Evolutionary conservation across 2,329 filamentous ascomycete species (phyloP).

Genomic region (Pyrenophora tritici-repentis): DNA sequence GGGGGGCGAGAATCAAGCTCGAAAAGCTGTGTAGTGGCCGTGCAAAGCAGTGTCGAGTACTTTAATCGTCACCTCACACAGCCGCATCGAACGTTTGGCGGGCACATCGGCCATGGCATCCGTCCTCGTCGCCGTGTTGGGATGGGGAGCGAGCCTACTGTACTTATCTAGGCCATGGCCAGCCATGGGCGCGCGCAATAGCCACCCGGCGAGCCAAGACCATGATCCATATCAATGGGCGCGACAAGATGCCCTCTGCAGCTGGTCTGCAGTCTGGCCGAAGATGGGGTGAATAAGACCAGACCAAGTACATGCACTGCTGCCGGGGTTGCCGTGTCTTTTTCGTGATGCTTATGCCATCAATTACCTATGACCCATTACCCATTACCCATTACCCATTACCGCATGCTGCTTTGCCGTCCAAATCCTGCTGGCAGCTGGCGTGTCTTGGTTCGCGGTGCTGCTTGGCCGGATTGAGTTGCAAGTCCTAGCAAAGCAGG

Average conservation of each 20-base stretch:
- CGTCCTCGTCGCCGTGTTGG: neutral
- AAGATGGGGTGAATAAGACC: no score
- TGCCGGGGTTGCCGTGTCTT: conserved; percentile 1
- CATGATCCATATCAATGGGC: neutral
- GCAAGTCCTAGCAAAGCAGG: conserved; percentile 12
- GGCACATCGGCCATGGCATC: neutral
- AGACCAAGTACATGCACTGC: no score
- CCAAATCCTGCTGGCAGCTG: conserved; percentile 10
- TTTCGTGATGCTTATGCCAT: neutral
- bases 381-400: no score
- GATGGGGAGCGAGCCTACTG: neutral
- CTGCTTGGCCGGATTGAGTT: conserved; percentile 20
- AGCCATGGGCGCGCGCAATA: neutral
- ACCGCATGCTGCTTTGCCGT: neutral
- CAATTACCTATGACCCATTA: no score
- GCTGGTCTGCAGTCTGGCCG: no score
- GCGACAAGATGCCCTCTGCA: no score
- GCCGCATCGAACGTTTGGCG: neutral
- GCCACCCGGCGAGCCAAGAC: neutral
- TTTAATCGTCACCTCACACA: neutral
- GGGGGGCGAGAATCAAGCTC: neutral
- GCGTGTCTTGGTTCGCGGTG: conserved; percentile 18
- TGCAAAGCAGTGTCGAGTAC: neutral
- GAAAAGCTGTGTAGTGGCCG: neutral
- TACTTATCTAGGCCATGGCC: no score